Evolutionary conservation across 768 basidiomycete genomes (phyloP).

Genomic region (Tricholoma saponaceum): DNA sequence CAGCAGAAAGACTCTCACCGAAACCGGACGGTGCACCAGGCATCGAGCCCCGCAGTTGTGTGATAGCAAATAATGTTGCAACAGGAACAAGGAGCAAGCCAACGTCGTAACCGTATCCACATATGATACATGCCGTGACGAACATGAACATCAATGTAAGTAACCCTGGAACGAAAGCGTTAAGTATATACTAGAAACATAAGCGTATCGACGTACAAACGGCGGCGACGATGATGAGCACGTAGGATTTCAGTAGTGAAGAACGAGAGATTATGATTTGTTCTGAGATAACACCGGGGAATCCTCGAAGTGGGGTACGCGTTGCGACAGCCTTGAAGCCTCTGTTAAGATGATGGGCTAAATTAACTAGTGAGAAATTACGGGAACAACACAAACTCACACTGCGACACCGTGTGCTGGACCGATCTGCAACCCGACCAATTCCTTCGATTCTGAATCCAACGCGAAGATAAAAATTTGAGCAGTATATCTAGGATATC

Average conservation of each 20-base stretch:
- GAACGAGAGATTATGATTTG: not conserved
- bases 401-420: not conserved
- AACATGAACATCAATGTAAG: not conserved
- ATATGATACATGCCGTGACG: not conserved
- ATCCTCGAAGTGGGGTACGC: not conserved
- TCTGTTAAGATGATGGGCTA: not conserved
- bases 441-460: not conserved
- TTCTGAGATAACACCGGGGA: not conserved
- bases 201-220: not conserved
- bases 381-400: not conserved
- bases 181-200: not conserved
- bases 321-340: not conserved
- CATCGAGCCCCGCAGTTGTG: not conserved
- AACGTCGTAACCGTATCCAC: not conserved
- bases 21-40: not conserved
- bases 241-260: not conserved
- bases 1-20: not conserved
- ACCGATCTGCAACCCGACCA: not conserved
- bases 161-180: not conserved
- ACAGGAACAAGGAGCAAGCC: not conserved
- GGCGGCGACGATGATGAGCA: not conserved
- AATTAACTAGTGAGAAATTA: not conserved
- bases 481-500: not conserved
- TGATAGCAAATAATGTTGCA: not conserved
- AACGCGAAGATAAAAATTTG: not conserved